These are phyloP conservation scores for Sclerotinia minor DNA, from an alignment of 2,329 filamentous ascomycete species.

Conservation along the genomic window DNA sequence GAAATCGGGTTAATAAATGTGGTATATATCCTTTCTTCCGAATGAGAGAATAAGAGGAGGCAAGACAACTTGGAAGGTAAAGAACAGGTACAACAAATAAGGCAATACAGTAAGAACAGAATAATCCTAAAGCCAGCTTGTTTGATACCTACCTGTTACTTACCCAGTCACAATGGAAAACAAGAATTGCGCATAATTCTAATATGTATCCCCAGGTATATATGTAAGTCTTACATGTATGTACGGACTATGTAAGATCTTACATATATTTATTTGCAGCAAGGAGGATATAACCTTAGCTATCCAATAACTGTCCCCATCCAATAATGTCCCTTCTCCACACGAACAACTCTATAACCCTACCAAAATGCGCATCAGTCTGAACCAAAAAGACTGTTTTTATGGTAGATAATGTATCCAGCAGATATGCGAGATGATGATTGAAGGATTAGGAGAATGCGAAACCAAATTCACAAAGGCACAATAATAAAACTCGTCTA, in stretches of 20 bases:
- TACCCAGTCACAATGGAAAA: background rate
- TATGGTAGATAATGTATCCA: slow-evolving; percentile 19
- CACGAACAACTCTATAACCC: background rate
- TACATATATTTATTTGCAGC: background rate
- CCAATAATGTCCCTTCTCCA: background rate
- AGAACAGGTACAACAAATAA: background rate
- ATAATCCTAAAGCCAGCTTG: background rate
- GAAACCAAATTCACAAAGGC: background rate
- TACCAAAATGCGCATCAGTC: slow-evolving; percentile 15
- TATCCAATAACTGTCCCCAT: too few species aligned
- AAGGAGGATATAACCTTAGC: slow-evolving; percentile 2
- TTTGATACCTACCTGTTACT: too few species aligned
- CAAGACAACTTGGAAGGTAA: too few species aligned
- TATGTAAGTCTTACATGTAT: too few species aligned
- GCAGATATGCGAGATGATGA: slow-evolving; percentile 15
- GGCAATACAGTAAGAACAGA: background rate
- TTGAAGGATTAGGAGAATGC: background rate
- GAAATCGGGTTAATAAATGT: background rate
- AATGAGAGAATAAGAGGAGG: background rate
- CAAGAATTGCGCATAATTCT: background rate
- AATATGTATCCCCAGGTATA: background rate
- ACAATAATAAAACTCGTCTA: slow-evolving; percentile 2
- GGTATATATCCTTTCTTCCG: background rate
- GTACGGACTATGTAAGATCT: too few species aligned
- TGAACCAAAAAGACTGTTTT: slow-evolving; percentile 1